Evolutionary conservation across 2,329 filamentous ascomycete genomes (phyloP), one percentile per base, ranked within the genome.

Genomic region (Aureobasidium lini): DNA sequence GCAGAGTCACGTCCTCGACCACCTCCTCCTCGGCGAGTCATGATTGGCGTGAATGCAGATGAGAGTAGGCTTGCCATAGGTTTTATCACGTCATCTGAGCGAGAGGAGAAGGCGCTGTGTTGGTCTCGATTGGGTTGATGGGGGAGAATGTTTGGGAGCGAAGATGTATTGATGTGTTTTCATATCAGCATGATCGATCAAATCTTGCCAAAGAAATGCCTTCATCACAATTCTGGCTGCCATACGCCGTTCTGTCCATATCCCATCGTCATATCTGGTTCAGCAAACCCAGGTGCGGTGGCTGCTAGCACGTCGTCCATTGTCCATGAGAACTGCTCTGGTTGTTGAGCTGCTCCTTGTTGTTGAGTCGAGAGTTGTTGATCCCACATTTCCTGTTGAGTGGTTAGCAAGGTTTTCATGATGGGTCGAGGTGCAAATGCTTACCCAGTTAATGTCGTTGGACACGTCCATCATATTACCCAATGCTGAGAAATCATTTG

Each of bases 361-460:
- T 56, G 40, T 32, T 56, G 52, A 23, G 29, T 32, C 4, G 15
- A 53, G 9, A 56, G 23, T 18, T 46, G 40, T 28, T 56, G 52
- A 46, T 56, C 52, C 52, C 52, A 56, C 52, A 56, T 56, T 36
- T 46, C 29, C 52, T 56, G 40, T 44, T 9, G 3, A 7, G 10
- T 15, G n/a, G 40, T 56, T 16, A 56, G 32, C 37, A 8, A n/a
- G 16, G 6, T 31, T 16, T 13, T 29, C 7, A 4, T n/a, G 9
- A 10, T 23, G 5, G 15, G 13, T 39, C 6, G 2, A 6, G 11
- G 32, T 37, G 44, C 9, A 36, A 1, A 11, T 7, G 37, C 59
- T 65, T 54, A 69, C 67, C 69, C 69, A 71, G 46, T 71, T 64
- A n/a, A 71, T 64, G 23, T 66, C 63, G 23, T 47, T 60, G 3